Evolutionary conservation across 495 filamentous ascomycete species (phyloP).

Genomic region (Entonaema liquescens): DNA sequence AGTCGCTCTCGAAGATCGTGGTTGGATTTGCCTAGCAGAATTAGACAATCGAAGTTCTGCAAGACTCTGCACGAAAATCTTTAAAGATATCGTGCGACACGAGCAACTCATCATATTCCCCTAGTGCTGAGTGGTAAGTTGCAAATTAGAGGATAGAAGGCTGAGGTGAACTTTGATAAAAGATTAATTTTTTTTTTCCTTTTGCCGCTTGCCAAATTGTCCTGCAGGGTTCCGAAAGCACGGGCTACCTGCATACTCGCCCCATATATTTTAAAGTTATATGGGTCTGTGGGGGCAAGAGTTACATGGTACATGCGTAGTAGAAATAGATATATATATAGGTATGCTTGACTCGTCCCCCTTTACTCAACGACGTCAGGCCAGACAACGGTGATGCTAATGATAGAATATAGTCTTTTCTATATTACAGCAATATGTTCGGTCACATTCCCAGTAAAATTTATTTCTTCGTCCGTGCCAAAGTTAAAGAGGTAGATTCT

Average conservation of each 20-base stretch:
- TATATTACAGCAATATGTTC: not conserved
- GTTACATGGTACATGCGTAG: not conserved
- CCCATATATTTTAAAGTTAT: conserved; percentile 11
- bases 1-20: conserved; percentile 7
- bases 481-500: too few relatives aligned
- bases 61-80: conserved; percentile 60
- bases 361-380: conserved; percentile 10
- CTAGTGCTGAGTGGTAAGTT: not conserved
- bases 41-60: conserved; percentile 51
- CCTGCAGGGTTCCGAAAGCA: not conserved
- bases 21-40: conserved; percentile 19
- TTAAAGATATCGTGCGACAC: conserved; percentile 56
- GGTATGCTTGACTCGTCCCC: not conserved
- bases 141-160: not conserved
- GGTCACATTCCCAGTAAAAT: not conserved
- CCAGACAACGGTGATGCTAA: not conserved
- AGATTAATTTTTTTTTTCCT: conserved; percentile 2
- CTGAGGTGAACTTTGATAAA: conserved; percentile 1
- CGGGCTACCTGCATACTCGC: not conserved
- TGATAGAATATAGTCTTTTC: not conserved
- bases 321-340: too few relatives aligned
- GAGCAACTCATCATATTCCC: conserved; percentile 56
- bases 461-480: too few relatives aligned
- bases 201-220: not conserved
- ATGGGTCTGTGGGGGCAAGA: not conserved